phyloP scores from a whole-genome alignment of 352 stramenopile species.

The Detonula confervacea region DNA sequence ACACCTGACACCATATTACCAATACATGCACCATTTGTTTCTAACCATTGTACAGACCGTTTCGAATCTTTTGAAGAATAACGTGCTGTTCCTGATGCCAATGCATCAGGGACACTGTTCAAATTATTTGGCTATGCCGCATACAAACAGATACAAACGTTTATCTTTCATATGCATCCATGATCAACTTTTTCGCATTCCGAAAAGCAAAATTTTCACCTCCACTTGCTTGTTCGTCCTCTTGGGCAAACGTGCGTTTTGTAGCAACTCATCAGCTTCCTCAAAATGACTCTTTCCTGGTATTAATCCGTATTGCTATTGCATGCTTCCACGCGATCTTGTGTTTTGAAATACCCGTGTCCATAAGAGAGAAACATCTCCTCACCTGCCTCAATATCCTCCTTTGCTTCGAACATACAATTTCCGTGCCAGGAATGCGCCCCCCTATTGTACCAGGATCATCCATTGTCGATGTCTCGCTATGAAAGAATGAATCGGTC shows the following conservation, averaged over 20 bases:
- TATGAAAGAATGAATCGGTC: conserved; percentile 28
- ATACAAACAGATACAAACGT: conserved; percentile 39
- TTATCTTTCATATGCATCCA: conserved; percentile 19
- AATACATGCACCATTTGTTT: conserved; percentile 71
- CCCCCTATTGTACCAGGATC: conserved; percentile 46
- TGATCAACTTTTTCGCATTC: conserved; percentile 35
- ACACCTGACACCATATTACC: conserved; percentile 58
- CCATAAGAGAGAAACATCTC: conserved; percentile 78
- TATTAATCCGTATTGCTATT: conserved; percentile 57
- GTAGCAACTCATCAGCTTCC: conserved; percentile 44
- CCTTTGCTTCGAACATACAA: conserved; percentile 21
- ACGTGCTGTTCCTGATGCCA: conserved; percentile 35
- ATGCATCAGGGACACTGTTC: conserved; percentile 30
- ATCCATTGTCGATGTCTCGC: conserved; percentile 8
- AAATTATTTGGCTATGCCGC: conserved; percentile 59
- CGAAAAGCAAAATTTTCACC: conserved; percentile 3
- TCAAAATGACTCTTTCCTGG: conserved; percentile 50
- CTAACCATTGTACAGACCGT: conserved; percentile 53
- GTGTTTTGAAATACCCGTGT: conserved; percentile 70
- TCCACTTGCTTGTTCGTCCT: conserved; percentile 28
- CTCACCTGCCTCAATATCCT: conserved; percentile 56
- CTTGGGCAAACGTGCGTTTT: conserved; percentile 14
- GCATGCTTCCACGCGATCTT: conserved; percentile 35
- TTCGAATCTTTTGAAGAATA: conserved; percentile 47
- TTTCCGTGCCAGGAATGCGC: conserved; percentile 21